A percentile compares a stretch with the other conserved stretches of the same genome.
Conservation (phyloP, 257 asterid genomes). For the Oldenlandia corymbosa region DNA sequence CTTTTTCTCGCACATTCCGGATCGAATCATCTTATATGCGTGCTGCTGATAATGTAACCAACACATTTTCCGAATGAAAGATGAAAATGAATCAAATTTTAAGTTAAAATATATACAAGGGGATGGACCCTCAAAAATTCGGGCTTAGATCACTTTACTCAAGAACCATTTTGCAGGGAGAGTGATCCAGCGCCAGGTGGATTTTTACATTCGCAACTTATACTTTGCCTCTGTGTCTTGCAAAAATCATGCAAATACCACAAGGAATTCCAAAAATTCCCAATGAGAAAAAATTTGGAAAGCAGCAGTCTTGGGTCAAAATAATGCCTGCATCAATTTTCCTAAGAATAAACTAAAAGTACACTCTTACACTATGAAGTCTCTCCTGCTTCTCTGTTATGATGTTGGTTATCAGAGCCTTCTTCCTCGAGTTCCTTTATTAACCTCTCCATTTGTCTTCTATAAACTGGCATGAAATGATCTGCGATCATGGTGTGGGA, state of each 20-base stretch:
- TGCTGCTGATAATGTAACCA: too few relatives aligned
- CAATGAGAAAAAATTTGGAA: not conserved
- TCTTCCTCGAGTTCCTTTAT: constrained; percentile 56
- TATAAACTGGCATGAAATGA: constrained; percentile 91
- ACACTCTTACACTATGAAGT: not conserved
- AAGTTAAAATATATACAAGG: constrained; percentile 2
- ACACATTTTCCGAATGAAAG: not conserved
- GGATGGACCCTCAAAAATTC: not conserved
- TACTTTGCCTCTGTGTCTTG: not conserved
- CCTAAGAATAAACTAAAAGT: not conserved
- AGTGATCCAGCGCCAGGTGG: not conserved
- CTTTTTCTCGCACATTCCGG: too few relatives aligned
- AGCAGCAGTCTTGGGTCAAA: constrained; percentile 10
- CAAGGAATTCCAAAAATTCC: not conserved
- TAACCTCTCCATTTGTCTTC: constrained; percentile 72
- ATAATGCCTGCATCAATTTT: not conserved
- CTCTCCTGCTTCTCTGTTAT: constrained; percentile 22
- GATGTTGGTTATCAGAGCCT: constrained; percentile 17
- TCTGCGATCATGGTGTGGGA: constrained; percentile 91
- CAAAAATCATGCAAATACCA: not conserved
- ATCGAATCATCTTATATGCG: too few relatives aligned
- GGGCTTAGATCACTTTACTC: not conserved
- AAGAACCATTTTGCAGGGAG: not conserved
- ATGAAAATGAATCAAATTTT: not conserved
- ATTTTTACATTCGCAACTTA: not conserved